Conservation (phyloP, 345 rosid genomes). For the Syzygium aromaticum region DNA sequence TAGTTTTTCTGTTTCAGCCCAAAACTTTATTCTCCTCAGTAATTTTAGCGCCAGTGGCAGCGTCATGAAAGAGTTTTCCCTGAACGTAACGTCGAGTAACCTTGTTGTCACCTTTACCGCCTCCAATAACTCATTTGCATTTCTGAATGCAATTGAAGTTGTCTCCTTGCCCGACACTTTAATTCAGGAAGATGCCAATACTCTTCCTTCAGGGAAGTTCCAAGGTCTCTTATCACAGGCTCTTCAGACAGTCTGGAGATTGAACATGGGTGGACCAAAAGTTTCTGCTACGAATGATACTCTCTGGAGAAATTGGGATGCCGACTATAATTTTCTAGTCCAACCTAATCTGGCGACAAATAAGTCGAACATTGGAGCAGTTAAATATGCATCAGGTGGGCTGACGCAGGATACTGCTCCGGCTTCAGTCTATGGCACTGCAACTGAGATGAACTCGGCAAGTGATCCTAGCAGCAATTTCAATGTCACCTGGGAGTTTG, state of each 20-base stretch:
- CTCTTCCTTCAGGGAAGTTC: slow-evolving; percentile 20
- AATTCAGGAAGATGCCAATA: slow-evolving; percentile 23
- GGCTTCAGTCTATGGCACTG: slow-evolving; percentile 60
- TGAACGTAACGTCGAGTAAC: slow-evolving; percentile 31
- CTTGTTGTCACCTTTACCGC: slow-evolving; percentile 64
- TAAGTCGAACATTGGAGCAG: slow-evolving; percentile 36
- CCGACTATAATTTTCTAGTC: slow-evolving; percentile 37
- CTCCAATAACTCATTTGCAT: slow-evolving; percentile 46
- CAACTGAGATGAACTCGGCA: slow-evolving; percentile 42
- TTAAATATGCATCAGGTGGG: slow-evolving; percentile 32
- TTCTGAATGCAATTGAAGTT: slow-evolving; percentile 70
- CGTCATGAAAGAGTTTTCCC: slow-evolving; percentile 58
- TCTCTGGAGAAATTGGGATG: slow-evolving; percentile 74
- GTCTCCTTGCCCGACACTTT: slow-evolving; percentile 66
- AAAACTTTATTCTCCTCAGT: slow-evolving; percentile 42
- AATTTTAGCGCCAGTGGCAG: slow-evolving; percentile 24
- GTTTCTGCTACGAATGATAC: slow-evolving; percentile 52
- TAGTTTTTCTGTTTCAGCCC: slow-evolving; percentile 49
- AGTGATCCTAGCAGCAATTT: slow-evolving; percentile 40
- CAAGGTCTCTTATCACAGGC: slow-evolving; percentile 48
- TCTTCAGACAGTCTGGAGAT: slow-evolving; percentile 61
- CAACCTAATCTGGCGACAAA: slow-evolving; percentile 26
- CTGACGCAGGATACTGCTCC: slow-evolving; percentile 60
- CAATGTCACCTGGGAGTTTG: slow-evolving; percentile 79
- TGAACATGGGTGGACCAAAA: slow-evolving; percentile 82